These are phyloP conservation scores for Xanthoconium separans DNA, from an alignment of 1,284 basidiomycete genomes.

Conservation along the genomic window DNA sequence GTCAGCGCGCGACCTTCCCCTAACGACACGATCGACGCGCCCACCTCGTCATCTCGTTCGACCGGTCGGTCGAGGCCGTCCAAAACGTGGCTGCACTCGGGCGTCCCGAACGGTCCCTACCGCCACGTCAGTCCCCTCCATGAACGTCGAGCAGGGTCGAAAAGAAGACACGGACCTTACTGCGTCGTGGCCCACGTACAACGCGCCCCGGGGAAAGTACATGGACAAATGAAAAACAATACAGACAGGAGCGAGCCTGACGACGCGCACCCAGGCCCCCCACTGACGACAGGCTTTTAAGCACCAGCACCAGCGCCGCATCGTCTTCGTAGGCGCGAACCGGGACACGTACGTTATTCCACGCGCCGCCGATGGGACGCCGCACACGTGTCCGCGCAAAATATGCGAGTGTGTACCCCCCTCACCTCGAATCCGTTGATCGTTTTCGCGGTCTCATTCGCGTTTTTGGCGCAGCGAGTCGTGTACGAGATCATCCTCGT, in stretches of 20 bases:
- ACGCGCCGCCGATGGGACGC: too few species aligned
- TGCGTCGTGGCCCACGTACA: not conserved
- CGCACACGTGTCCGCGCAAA: too few species aligned
- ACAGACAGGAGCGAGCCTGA: not conserved
- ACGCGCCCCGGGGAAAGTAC: not conserved
- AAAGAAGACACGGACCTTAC: conserved; percentile 12
- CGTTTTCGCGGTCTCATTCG: too few species aligned
- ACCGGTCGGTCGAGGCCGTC: not conserved
- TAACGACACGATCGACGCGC: too few species aligned
- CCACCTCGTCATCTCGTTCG: conserved; percentile 10
- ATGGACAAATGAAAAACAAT: not conserved
- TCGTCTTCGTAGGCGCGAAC: too few species aligned
- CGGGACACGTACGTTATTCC: too few species aligned
- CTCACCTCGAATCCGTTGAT: too few species aligned
- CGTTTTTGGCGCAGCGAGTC: too few species aligned
- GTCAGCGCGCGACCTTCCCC: too few species aligned
- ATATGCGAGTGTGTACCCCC: too few species aligned
- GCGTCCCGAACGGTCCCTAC: conserved; percentile 7
- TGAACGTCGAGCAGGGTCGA: not conserved
- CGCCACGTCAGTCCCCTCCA: not conserved
- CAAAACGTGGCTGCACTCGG: conserved; percentile 3
- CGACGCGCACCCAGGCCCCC: not conserved
- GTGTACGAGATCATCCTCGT: too few species aligned
- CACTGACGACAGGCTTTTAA: conserved; percentile 8
- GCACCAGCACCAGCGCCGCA: too few species aligned